phyloP scores from a whole-genome alignment of 202 grass and related monocot species.

The Saccharum hybrid region DNA sequence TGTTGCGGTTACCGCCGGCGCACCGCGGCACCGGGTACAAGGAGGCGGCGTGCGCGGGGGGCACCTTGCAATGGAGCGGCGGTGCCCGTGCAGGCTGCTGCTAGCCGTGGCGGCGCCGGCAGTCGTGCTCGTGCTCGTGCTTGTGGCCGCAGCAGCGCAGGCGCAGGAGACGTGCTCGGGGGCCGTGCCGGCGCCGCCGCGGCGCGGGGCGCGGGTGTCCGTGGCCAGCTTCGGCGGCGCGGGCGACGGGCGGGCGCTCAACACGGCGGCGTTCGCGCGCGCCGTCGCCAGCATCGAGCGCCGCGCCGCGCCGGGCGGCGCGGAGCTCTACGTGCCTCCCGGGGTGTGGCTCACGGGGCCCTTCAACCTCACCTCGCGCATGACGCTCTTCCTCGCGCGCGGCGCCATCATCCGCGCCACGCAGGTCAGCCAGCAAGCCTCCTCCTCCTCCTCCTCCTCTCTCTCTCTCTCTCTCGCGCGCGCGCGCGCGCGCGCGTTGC shows the following conservation, averaged over 20 bases:
- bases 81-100: neutral
- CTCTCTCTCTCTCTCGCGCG: neutral
- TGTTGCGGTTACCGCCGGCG: neutral
- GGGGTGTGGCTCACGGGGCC: slow-evolving; percentile 86
- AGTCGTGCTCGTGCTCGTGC: neutral
- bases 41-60: neutral
- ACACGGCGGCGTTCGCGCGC: slow-evolving; percentile 68
- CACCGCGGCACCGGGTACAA: neutral
- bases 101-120: slow-evolving; percentile 8
- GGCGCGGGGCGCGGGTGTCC: slow-evolving; percentile 65
- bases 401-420: slow-evolving; percentile 79
- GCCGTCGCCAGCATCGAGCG: slow-evolving; percentile 61
- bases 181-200: slow-evolving; percentile 52
- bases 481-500: neutral
- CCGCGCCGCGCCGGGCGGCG: slow-evolving; percentile 55
- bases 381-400: slow-evolving; percentile 85
- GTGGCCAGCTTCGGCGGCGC: slow-evolving; percentile 73
- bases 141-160: neutral
- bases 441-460: neutral
- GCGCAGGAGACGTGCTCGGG: slow-evolving; percentile 70
- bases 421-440: slow-evolving; percentile 42
- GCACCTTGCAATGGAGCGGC: slow-evolving; percentile 15
- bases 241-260: slow-evolving; percentile 68
- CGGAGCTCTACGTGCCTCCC: slow-evolving; percentile 72
- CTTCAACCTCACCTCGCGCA: slow-evolving; percentile 87